phyloP scores from a whole-genome alignment of 2,329 filamentous ascomycete genomes.

The Fusarium odoratissimum region DNA sequence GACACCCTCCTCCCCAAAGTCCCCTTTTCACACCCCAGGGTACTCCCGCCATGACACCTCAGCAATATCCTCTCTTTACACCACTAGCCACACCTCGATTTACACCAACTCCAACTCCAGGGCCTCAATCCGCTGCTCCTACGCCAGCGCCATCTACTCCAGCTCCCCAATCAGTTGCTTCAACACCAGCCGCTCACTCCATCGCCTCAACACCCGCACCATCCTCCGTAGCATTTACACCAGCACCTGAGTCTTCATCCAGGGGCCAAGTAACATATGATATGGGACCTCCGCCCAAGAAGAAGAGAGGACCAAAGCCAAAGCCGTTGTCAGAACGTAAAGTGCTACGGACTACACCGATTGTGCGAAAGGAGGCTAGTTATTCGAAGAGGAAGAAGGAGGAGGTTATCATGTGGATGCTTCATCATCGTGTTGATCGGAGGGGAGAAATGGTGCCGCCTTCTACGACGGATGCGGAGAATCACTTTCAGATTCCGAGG shows the following conservation, averaged over 20 bases:
- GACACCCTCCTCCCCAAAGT: not conserved
- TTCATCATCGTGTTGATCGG: conserved; percentile 3
- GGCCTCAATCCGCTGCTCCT: not conserved
- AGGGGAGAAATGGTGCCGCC: conserved; percentile 10
- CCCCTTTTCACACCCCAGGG: not conserved
- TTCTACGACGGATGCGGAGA: conserved; percentile 7
- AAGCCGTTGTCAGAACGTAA: conserved; percentile 23
- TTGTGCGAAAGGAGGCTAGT: conserved; percentile 20
- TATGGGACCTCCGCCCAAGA: conserved; percentile 1
- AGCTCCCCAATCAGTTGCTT: not conserved
- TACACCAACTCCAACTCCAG: not conserved
- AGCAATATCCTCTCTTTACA: conserved; percentile 4
- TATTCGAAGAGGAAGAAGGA: conserved; percentile 22
- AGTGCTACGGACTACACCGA: not conserved
- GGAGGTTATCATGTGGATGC: conserved; percentile 21
- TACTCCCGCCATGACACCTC: not conserved
- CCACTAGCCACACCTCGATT: not conserved
- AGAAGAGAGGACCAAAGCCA: conserved; percentile 19
- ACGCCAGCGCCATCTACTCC: not conserved
- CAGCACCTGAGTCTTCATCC: not conserved
- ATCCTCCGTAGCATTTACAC: not conserved
- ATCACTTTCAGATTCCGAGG: conserved; percentile 18
- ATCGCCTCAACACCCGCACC: not conserved
- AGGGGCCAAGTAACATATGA: not conserved
- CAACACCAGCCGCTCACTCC: not conserved